Evolutionary conservation across 129 eudicot species (phyloP), one percentile per base, ranked within the genome.

Genomic region (Chrysanthemum seticuspe): DNA sequence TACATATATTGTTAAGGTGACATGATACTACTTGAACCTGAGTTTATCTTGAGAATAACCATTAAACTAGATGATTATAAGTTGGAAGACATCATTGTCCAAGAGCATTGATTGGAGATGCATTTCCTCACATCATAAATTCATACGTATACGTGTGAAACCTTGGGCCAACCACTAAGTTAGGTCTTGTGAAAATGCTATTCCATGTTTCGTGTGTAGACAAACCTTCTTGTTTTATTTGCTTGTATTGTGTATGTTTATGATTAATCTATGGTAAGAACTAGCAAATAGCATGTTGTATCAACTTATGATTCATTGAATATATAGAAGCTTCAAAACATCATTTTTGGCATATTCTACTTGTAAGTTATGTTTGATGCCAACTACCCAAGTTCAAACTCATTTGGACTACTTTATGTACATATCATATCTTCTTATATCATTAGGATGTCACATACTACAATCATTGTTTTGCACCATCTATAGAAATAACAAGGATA

Each of bases 371-470:
- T 36, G 51, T 31, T 63, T 29, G 19, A 36, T 63, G 1, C 25
- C 11, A 14, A 69, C 23, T 23, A 23, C 11, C 18, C 62, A 15
- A 57, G 13, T 57, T 72, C 13, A 60, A 19, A 40, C 23, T 63
- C 51, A 10, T 40, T 13, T 2, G 7, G 44, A 31, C 68, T 40
- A 15, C 51, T 11, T n/a, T 3, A 36, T 31, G 68, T 63, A 63
- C 10, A 64, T 14, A 18, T 54, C 19, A 57, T 14, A 40, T 56
- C 19, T 7, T 71, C 21, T 57, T 15, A n/a, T 70, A 23, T 58
- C 5, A 71, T 71, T 67, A 44, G 47, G 54, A 71, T 45, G 67
- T 71, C 67, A 71, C 67, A 12, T 58, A 19, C 64, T 70, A 11
- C 47, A 61, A 47, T 72, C 27, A 23, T 2, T 21, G 21, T 6